A percentile compares a stretch with the other conserved stretches of the same genome.
phyloP scores from a whole-genome alignment of 805 yeast genomes.

The Ogataea zsoltii region DNA sequence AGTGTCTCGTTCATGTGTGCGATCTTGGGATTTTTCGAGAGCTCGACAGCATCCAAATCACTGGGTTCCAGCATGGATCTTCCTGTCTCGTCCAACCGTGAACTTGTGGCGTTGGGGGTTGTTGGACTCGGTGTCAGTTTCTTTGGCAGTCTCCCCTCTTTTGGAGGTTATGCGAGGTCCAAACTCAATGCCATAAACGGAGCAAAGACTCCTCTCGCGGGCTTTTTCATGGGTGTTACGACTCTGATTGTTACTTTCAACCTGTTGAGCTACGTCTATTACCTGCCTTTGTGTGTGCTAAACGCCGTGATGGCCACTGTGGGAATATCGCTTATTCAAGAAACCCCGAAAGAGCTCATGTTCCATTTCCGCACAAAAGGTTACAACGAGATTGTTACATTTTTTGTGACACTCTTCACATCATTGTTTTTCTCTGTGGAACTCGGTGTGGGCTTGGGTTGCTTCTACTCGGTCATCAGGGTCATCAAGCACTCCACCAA shows the following conservation, averaged over 20 bases:
- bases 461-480: slow-evolving; percentile 73
- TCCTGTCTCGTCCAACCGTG: slow-evolving; percentile 84
- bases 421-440: slow-evolving; percentile 80
- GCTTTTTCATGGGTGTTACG: slow-evolving; percentile 75
- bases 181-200: slow-evolving; percentile 87
- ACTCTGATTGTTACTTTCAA: slow-evolving; percentile 66
- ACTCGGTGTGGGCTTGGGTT: slow-evolving; percentile 87
- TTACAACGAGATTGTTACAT: slow-evolving; percentile 71
- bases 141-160: slow-evolving; percentile 78
- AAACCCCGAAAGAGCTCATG: slow-evolving; percentile 73
- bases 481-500: slow-evolving; percentile 78
- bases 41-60: slow-evolving; percentile 89
- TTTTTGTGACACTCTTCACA: slow-evolving; percentile 60
- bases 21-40: slow-evolving; percentile 86
- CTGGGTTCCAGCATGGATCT: slow-evolving; percentile 71
- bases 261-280: slow-evolving; percentile 63
- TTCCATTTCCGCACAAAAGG: slow-evolving; percentile 78
- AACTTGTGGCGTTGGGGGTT: slow-evolving; percentile 83
- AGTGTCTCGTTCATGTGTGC: slow-evolving; percentile 78
- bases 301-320: slow-evolving; percentile 80
- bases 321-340: slow-evolving; percentile 76
- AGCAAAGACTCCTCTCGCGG: slow-evolving; percentile 83
- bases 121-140: slow-evolving; percentile 63
- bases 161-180: slow-evolving; percentile 95
- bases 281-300: slow-evolving; percentile 75